Percentiles rank a stretch among this genome's conserved stretches.
Conservation (phyloP, 768 basidiomycete genomes). For the Aureoboletus auriporus region DNA sequence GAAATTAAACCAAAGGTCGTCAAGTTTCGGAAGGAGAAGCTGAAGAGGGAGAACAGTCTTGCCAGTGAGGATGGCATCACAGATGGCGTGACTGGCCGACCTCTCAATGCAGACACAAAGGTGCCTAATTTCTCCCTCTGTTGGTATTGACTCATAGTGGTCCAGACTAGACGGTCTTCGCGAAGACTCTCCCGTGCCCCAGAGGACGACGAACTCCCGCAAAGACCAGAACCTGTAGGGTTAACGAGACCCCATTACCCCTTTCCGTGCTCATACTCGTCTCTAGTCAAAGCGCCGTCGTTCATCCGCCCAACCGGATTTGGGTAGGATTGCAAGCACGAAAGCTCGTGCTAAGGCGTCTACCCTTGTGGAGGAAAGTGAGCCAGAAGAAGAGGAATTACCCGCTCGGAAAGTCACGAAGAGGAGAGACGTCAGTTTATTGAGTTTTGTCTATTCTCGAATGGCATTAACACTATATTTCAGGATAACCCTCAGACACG, state of each 20-base stretch:
- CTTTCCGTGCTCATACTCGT: conserved; percentile 13
- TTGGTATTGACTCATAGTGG: conserved; percentile 5
- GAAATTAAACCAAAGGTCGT: conserved; percentile 60
- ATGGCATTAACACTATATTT: conserved; percentile 28
- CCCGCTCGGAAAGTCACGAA: conserved; percentile 58
- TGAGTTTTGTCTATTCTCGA: not conserved
- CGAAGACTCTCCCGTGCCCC: conserved; percentile 61
- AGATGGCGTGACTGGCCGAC: conserved; percentile 79
- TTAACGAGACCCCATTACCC: not conserved
- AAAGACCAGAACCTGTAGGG: conserved; percentile 57
- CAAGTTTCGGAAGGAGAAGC: conserved; percentile 59
- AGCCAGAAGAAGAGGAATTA: conserved; percentile 61
- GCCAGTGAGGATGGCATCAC: conserved; percentile 82
- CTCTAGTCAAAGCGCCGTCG: conserved; percentile 72
- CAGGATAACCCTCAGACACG: conserved; percentile 50
- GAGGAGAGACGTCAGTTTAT: conserved; percentile 50
- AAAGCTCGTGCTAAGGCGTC: conserved; percentile 37
- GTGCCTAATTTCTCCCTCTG: conserved; percentile 28
- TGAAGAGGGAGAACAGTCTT: conserved; percentile 62
- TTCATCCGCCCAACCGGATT: conserved; percentile 71
- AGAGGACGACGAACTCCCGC: conserved; percentile 37
- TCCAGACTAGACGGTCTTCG: conserved; percentile 50
- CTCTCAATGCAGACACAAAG: conserved; percentile 46
- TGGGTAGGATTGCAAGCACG: conserved; percentile 47
- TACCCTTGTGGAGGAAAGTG: conserved; percentile 65